These are phyloP conservation scores for Jatropha podagrica DNA, from an alignment of 441 rosid species.

Conservation along the genomic window DNA sequence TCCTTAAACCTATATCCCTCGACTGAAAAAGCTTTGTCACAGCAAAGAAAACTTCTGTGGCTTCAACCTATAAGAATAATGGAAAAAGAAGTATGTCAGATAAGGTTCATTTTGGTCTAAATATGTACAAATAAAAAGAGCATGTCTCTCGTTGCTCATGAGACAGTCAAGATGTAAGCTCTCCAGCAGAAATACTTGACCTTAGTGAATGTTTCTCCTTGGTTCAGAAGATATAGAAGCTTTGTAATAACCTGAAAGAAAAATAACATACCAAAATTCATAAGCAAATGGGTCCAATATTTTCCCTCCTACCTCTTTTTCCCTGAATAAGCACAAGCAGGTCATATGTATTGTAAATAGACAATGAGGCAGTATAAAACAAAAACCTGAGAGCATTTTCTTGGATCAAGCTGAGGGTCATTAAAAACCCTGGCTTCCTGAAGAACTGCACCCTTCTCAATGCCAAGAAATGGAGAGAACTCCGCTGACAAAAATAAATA, in stretches of 20 bases:
- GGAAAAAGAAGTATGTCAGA: slow-evolving; percentile 19
- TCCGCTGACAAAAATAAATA: slow-evolving; percentile 54
- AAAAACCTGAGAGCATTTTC: slow-evolving; percentile 97
- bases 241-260: slow-evolving; percentile 79
- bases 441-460: slow-evolving; percentile 98
- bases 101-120: background rate
- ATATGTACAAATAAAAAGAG: background rate
- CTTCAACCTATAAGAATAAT: slow-evolving; percentile 58
- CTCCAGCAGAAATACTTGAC: slow-evolving; percentile 34
- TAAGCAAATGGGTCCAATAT: slow-evolving; percentile 17
- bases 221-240: slow-evolving; percentile 93
- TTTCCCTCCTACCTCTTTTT: background rate
- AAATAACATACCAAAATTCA: slow-evolving; percentile 14
- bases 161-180: slow-evolving; percentile 12
- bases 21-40: slow-evolving; percentile 98
- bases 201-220: slow-evolving; percentile 95
- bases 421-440: slow-evolving; percentile 98
- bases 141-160: slow-evolving; percentile 4
- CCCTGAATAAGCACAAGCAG: background rate
- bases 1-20: slow-evolving; percentile 85
- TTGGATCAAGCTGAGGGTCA: slow-evolving; percentile 96
- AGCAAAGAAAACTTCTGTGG: slow-evolving; percentile 92
- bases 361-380: slow-evolving; percentile 8
- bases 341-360: background rate
- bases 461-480: slow-evolving; percentile 94